A percentile compares a stretch with the other conserved stretches of the same genome.
Evolutionary conservation across 2,329 filamentous ascomycete species (phyloP).

Genomic region (Fusarium graminum): DNA sequence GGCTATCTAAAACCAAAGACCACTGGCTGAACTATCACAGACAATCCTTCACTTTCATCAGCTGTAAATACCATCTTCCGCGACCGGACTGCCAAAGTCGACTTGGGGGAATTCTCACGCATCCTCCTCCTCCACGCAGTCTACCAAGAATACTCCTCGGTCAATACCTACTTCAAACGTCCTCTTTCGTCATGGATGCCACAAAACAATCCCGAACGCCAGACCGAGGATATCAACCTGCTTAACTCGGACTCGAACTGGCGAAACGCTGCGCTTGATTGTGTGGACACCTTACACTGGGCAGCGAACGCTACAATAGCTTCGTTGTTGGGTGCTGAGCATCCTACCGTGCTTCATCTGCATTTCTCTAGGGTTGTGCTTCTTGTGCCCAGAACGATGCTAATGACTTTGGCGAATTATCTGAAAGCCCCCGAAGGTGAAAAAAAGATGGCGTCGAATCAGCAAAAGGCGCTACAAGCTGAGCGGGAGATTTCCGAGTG

Average conservation of each 20-base stretch:
- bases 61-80: conserved; percentile 32
- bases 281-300: conserved; percentile 70
- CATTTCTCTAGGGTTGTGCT: conserved; percentile 67
- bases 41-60: conserved; percentile 26
- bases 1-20: no score
- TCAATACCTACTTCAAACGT: conserved; percentile 34
- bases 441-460: conserved; percentile 27
- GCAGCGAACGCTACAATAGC: conserved; percentile 66
- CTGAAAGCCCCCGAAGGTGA: background rate
- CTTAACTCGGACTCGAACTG: conserved; percentile 46
- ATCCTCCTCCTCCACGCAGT: conserved; percentile 43
- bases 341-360: conserved; percentile 67
- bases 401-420: conserved; percentile 57
- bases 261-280: conserved; percentile 61
- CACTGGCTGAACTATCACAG: conserved; percentile 23
- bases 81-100: conserved; percentile 27
- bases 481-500: conserved; percentile 52
- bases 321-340: conserved; percentile 63
- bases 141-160: conserved; percentile 36
- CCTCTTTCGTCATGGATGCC: conserved; percentile 42
- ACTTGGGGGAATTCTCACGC: conserved; percentile 41
- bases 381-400: conserved; percentile 62
- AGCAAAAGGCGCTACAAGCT: conserved; percentile 37
- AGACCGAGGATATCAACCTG: background rate
- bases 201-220: conserved; percentile 15